phyloP scores from a whole-genome alignment of 2,329 filamentous ascomycete species.

The Podosphaera fusca region DNA sequence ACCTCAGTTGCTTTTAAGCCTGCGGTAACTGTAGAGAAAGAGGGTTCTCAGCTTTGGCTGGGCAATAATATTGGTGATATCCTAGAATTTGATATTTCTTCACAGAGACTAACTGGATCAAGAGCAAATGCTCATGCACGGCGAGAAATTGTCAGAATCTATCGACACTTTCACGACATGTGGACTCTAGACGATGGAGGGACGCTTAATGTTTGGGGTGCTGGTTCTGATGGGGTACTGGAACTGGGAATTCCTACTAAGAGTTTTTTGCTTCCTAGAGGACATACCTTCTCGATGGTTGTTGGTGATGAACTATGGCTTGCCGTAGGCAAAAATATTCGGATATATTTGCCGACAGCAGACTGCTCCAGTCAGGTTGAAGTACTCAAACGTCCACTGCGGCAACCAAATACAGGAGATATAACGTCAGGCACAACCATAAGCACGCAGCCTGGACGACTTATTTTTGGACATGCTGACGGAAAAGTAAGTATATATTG shows the following conservation, averaged over 20 bases:
- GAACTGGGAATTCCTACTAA: slow-evolving; percentile 50
- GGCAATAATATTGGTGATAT: slow-evolving; percentile 76
- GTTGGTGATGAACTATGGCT: slow-evolving; percentile 75
- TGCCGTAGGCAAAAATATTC: slow-evolving; percentile 65
- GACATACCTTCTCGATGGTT: slow-evolving; percentile 72
- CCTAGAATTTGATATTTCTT: slow-evolving; percentile 63
- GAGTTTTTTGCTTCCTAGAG: slow-evolving; percentile 54
- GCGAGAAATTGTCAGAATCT: slow-evolving; percentile 62
- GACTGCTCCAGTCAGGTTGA: slow-evolving; percentile 51
- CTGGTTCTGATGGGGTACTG: slow-evolving; percentile 47
- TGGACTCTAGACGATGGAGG: slow-evolving; percentile 89
- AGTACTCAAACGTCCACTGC: slow-evolving; percentile 46
- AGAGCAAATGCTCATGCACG: slow-evolving; percentile 54
- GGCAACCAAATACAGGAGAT: slow-evolving; percentile 54
- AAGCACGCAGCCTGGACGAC: slow-evolving; percentile 48
- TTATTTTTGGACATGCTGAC: slow-evolving; percentile 81
- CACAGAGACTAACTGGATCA: slow-evolving; percentile 44
- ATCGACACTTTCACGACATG: slow-evolving; percentile 66
- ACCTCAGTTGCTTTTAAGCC: slow-evolving; percentile 73
- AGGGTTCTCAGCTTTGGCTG: slow-evolving; percentile 68
- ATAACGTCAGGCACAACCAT: slow-evolving; percentile 65
- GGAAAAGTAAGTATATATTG: slow-evolving; percentile 93
- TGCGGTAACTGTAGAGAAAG: slow-evolving; percentile 49
- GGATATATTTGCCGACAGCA: slow-evolving; percentile 54
- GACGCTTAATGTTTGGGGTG: slow-evolving; percentile 66